These are phyloP conservation scores for Blastobotrys americana DNA, from an alignment of 805 yeast species.

Conservation along the genomic window DNA sequence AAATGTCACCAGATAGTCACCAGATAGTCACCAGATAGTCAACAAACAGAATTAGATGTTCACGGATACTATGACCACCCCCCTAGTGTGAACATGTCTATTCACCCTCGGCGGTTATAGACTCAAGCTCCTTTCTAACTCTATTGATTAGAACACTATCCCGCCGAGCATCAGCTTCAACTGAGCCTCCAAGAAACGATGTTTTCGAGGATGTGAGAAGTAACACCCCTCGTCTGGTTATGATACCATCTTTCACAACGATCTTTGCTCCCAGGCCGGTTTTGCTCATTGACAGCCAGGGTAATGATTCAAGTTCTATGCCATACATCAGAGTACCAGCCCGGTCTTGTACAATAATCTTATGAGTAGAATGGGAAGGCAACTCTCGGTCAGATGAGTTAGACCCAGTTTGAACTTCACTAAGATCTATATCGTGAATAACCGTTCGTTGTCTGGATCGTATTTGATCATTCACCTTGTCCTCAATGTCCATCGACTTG, in stretches of 20 bases:
- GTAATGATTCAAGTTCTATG: conserved; percentile 8
- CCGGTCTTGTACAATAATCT: conserved; percentile 17
- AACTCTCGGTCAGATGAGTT: background rate
- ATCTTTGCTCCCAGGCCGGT: conserved; percentile 12
- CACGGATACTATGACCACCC: background rate
- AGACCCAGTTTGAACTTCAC: conserved; percentile 3
- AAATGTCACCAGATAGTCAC: background rate
- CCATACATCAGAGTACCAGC: conserved; percentile 11
- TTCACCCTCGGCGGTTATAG: conserved; percentile 1
- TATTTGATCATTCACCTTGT: conserved; percentile 8
- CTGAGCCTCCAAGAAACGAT: conserved; percentile 13
- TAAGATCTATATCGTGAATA: conserved; percentile 1
- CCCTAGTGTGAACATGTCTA: background rate
- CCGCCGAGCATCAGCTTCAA: conserved; percentile 1
- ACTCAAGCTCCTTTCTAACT: conserved; percentile 3
- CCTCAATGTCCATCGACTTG: conserved; percentile 9
- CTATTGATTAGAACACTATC: background rate
- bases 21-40: background rate
- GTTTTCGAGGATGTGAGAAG: conserved; percentile 8
- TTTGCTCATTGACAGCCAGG: conserved; percentile 4
- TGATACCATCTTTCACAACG: conserved; percentile 5
- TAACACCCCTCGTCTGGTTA: conserved; percentile 14
- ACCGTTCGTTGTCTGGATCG: conserved; percentile 3
- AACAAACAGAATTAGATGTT: background rate
- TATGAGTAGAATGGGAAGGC: conserved; percentile 6